Conservation (phyloP, 176 grass and related monocot species). For the Avena insularis region DNA sequence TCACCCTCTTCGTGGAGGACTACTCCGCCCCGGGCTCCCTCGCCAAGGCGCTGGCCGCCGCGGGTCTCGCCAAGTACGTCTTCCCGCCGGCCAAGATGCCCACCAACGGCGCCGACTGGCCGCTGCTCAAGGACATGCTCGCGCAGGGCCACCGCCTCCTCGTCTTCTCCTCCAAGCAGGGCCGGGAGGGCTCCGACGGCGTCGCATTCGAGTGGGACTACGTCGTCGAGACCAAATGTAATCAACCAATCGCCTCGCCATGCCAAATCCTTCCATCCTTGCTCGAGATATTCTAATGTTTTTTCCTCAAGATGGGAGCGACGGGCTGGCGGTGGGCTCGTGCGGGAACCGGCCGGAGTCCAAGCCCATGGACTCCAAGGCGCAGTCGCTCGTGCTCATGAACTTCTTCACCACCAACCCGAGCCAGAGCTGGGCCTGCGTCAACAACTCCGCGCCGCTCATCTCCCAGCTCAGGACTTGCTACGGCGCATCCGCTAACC, state of each 20-base stretch:
- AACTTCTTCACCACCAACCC: slow-evolving; percentile 89
- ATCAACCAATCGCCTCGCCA: too few species aligned
- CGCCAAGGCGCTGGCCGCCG: slow-evolving; percentile 46
- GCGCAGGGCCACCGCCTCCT: slow-evolving; percentile 55
- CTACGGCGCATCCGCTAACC: slow-evolving; percentile 40
- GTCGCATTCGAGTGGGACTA: slow-evolving; percentile 69
- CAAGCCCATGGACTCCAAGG: slow-evolving; percentile 51
- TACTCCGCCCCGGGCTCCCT: slow-evolving; percentile 56
- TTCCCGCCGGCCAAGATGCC: slow-evolving; percentile 68
- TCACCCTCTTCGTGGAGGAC: slow-evolving; percentile 89
- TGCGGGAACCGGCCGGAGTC: slow-evolving; percentile 67
- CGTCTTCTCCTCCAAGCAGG: slow-evolving; percentile 78
- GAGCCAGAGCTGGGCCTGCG: slow-evolving; percentile 45
- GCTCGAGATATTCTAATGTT: too few species aligned
- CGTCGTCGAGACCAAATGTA: slow-evolving; percentile 75
- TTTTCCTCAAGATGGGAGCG: slow-evolving; percentile 56
- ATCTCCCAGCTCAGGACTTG: slow-evolving; percentile 52
- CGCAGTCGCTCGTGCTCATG: slow-evolving; percentile 71
- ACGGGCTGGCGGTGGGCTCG: slow-evolving; percentile 41
- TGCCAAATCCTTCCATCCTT: not conserved
- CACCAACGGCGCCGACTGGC: slow-evolving; percentile 61
- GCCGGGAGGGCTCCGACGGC: slow-evolving; percentile 60
- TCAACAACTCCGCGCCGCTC: slow-evolving; percentile 67
- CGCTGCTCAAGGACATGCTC: slow-evolving; percentile 77
- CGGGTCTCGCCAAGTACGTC: slow-evolving; percentile 59